Evolutionary conservation across 441 rosid genomes (phyloP).

Genomic region (Kokia cookei): DNA sequence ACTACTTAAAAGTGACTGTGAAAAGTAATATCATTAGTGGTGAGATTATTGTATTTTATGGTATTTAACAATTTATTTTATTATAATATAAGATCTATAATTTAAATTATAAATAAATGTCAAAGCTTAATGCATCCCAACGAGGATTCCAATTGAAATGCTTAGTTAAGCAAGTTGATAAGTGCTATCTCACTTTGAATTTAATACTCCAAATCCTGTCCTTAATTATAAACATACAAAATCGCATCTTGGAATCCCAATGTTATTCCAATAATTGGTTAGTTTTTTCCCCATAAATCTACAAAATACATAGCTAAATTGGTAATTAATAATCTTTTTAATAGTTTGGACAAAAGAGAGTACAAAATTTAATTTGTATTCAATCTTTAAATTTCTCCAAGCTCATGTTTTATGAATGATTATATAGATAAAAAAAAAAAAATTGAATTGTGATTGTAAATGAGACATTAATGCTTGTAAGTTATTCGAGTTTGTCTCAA

Average conservation of each 20-base stretch:
- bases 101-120: neutral
- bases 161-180: constrained; percentile 6
- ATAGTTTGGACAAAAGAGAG: neutral
- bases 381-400: neutral
- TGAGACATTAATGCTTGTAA: too few species aligned
- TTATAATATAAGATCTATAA: neutral
- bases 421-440: too few species aligned
- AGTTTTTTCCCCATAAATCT: neutral
- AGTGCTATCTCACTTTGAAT: constrained; percentile 6
- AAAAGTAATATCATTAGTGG: neutral
- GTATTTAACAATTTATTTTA: neutral
- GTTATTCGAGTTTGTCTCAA: too few species aligned
- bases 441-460: too few species aligned
- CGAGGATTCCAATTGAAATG: constrained; percentile 30
- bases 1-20: neutral
- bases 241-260: constrained; percentile 22
- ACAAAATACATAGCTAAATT: too few species aligned
- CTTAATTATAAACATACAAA: neutral
- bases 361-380: neutral
- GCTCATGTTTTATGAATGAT: too few species aligned
- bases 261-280: constrained; percentile 17
- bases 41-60: neutral
- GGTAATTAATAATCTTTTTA: neutral
- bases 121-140: constrained; percentile 20
- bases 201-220: neutral